These are phyloP conservation scores for Irpex sp. DNA, from an alignment of 1,284 basidiomycete genomes.

Conservation along the genomic window DNA sequence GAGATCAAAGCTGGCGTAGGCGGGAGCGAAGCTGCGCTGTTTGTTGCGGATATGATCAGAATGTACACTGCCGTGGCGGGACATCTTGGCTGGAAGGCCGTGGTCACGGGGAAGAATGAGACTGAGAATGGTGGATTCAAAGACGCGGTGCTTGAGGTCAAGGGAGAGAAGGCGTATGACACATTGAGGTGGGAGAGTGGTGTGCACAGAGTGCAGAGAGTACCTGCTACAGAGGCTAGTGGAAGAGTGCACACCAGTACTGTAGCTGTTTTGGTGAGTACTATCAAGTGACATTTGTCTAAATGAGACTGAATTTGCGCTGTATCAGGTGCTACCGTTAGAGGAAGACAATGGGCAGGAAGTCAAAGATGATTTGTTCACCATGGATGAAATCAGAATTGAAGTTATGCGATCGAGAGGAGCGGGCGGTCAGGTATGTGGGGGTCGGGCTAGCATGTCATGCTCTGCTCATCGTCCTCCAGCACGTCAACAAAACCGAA, in stretches of 20 bases:
- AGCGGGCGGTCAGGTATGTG: slow-evolving; percentile 87
- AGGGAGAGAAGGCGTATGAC: slow-evolving; percentile 79
- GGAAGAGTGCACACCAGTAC: slow-evolving; percentile 94
- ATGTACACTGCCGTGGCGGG: slow-evolving; percentile 82
- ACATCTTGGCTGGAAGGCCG: slow-evolving; percentile 46
- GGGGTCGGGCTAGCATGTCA: not conserved
- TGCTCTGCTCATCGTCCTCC: slow-evolving; percentile 2
- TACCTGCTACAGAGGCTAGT: slow-evolving; percentile 85
- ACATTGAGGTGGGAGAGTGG: slow-evolving; percentile 87
- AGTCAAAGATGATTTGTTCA: slow-evolving; percentile 58
- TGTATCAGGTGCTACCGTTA: slow-evolving; percentile 73
- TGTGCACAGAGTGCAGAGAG: slow-evolving; percentile 93
- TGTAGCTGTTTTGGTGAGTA: slow-evolving; percentile 77
- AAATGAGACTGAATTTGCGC: not conserved
- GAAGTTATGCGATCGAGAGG: slow-evolving; percentile 96
- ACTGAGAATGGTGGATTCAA: slow-evolving; percentile 67
- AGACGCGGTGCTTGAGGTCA: slow-evolving; percentile 83
- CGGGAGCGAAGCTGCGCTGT: slow-evolving; percentile 85
- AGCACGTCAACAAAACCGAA: slow-evolving; percentile 99
- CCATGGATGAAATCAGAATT: slow-evolving; percentile 82
- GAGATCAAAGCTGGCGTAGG: slow-evolving; percentile 94
- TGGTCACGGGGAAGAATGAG: slow-evolving; percentile 51
- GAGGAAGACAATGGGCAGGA: slow-evolving; percentile 53
- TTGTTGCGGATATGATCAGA: slow-evolving; percentile 73
- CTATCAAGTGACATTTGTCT: not conserved